Base-by-base conservation (phyloP, 2,329 filamentous ascomycete species). In the Alternaria conjuncta region DNA sequence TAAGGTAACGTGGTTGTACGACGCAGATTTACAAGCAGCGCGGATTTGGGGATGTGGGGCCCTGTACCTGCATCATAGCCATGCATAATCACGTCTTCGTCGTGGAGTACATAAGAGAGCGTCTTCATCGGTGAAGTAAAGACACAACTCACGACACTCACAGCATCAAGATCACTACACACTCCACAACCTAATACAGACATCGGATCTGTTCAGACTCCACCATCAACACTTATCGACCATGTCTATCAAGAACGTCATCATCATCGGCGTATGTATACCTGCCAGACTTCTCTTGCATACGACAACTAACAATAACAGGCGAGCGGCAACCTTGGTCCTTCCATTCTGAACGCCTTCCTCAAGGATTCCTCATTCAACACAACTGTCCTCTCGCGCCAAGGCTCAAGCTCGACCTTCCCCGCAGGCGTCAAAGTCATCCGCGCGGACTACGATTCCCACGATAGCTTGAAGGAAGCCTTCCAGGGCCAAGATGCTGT, bases 401-500 rank as follows among this genome's bases (percentile, higher is more conserved):
- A 80, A 43, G 65, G 64, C 20, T 86, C 85, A 5, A 78, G 64
- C 12, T 81, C 81, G 18, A 79, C 76, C 18, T 79, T 81, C 49
- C 80, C 81, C 0, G 72, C 76, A 0, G 72, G 75, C 28, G 79
- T 85, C 54, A 76, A 78, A 8, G 82, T 87, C 30, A 73, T 84
- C 67, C 79, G 79, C 8, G 82, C 84, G 26, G 82, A 88, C 71
- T 86, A 84, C 66, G 78, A 82, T 13, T 73, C 84, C 3, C 75
- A 82, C 0, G 75, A 80, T 3, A 84, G 85, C 21, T 82, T 91
- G 13, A 82, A 78, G 1, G 65, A 79, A 1, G 86, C 85, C 3
- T 82, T 91, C 51, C 70, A 82, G 50, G 86, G 85, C 43, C 84
- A 88, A 61, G 88, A 90, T 65, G 88, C 85, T 1, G 81, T 90